Base-by-base conservation (phyloP, 352 stramenopile genomes). In the Pythium folliculosum region DNA sequence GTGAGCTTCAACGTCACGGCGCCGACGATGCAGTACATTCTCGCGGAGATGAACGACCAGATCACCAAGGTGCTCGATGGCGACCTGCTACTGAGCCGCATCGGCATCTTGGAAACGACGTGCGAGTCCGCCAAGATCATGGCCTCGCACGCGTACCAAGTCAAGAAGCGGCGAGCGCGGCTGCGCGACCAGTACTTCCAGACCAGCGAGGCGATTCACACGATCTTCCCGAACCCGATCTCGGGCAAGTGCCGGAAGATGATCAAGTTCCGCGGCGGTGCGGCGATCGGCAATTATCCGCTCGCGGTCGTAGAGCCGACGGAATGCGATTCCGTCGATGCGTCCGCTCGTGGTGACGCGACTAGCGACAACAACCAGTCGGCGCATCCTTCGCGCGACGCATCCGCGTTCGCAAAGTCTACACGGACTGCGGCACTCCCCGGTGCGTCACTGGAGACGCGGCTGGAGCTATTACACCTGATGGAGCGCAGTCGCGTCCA, bases 171-270 rank as follows among this genome's bases (percentile, higher is more conserved):
- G n/a, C 73, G 80, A 14, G 40, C 59, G 9, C 69, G 67, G 0
- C 69, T 91, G 21, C 79, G 78, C 23, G 79, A 89, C 44, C 73
- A 91, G 56, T 91, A 77, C 63, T 91, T 71, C 51, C 72, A 85
- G 69, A 89, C 81, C 3, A 89, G 79, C 43, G 77, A 83, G n/a
- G 65, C 70, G 7, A 65, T 91, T 21, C 78, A 88, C 45, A 75
- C 73, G 14, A 70, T 89, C 9, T 85, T 91, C 59, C 80, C 82
- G 5, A 69, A 81, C 16, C 82, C 81, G 10, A 45, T 74, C 7
- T 58, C 79, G 0, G 81, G 82, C 6, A 84, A 78, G 45, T 84
- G 73, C 63, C 77, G 79, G 0, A 79, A 80, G 44, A 81, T 91
- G 69, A 71, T 89, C 60, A 73, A 75, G 47, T 69, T 82, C 32